Conservation (phyloP, 306 rosid genomes). For the Begonia loranthoides region DNA sequence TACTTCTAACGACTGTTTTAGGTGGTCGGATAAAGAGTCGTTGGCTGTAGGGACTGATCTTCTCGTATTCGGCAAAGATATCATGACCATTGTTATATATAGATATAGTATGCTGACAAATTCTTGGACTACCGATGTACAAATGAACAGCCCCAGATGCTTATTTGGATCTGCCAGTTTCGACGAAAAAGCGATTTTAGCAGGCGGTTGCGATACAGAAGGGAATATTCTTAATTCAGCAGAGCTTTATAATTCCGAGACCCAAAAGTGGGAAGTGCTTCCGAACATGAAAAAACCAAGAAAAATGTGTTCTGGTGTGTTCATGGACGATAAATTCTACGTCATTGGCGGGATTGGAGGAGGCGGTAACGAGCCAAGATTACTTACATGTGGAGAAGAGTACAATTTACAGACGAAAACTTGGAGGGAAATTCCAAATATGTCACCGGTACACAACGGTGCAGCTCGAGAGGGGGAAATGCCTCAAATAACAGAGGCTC, state of each 20-base stretch:
- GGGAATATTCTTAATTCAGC: slow-evolving; percentile 63
- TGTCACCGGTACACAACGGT: slow-evolving; percentile 74
- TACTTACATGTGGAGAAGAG: slow-evolving; percentile 79
- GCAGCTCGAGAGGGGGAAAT: slow-evolving; percentile 27
- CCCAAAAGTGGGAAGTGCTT: slow-evolving; percentile 51
- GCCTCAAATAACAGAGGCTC: slow-evolving; percentile 76
- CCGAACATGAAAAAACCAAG: slow-evolving; percentile 67
- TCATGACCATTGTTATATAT: slow-evolving; percentile 48
- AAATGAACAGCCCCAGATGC: slow-evolving; percentile 81
- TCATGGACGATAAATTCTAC: slow-evolving; percentile 72
- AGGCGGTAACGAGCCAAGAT: slow-evolving; percentile 35
- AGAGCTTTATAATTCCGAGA: slow-evolving; percentile 76
- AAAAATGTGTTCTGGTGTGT: slow-evolving; percentile 90
- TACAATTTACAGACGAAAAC: slow-evolving; percentile 45
- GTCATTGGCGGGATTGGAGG: slow-evolving; percentile 76
- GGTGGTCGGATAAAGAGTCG: slow-evolving; percentile 88
- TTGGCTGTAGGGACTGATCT: slow-evolving; percentile 92
- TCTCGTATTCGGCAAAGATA: slow-evolving; percentile 79
- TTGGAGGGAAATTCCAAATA: slow-evolving; percentile 70
- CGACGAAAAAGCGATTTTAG: slow-evolving; percentile 82
- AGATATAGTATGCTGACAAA: slow-evolving; percentile 81
- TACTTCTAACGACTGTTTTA: slow-evolving; percentile 79
- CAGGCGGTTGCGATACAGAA: slow-evolving; percentile 82
- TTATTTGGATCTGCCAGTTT: slow-evolving; percentile 90
- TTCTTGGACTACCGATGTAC: slow-evolving; percentile 70